phyloP scores from a whole-genome alignment of 2,329 filamentous ascomycete species.

The Parastagonospora nodorum region DNA sequence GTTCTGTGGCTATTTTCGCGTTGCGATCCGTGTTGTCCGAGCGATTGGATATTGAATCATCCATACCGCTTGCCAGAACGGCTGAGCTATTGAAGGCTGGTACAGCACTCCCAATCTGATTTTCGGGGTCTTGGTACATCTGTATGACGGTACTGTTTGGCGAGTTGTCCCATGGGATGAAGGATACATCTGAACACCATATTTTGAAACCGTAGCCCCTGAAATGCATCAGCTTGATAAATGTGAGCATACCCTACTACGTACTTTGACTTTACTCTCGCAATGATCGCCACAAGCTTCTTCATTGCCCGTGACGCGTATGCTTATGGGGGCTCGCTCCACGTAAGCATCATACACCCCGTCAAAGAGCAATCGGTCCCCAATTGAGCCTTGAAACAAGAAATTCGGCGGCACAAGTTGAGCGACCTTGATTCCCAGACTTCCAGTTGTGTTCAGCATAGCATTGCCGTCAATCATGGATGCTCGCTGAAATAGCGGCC shows the following conservation, averaged over 20 bases:
- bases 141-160: neutral
- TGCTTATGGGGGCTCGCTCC: neutral
- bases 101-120: neutral
- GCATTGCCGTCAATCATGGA: constrained; percentile 2
- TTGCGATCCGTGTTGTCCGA: neutral
- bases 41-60: neutral
- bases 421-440: neutral
- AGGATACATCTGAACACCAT: constrained; percentile 3
- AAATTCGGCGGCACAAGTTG: neutral
- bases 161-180: constrained; percentile 5
- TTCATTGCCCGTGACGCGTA: neutral
- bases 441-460: neutral
- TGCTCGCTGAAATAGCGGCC: constrained; percentile 7
- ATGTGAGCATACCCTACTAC: neutral
- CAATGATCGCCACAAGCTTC: neutral
- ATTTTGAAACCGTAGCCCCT: constrained; percentile 4
- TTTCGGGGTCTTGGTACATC: neutral
- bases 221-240: neutral
- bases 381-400: neutral
- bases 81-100: neutral
- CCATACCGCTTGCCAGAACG: neutral
- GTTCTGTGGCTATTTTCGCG: neutral
- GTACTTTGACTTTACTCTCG: neutral
- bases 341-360: neutral
- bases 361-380: neutral